phyloP scores from a whole-genome alignment of 2,329 filamentous ascomycete species.

The Apiospora malaysiana region DNA sequence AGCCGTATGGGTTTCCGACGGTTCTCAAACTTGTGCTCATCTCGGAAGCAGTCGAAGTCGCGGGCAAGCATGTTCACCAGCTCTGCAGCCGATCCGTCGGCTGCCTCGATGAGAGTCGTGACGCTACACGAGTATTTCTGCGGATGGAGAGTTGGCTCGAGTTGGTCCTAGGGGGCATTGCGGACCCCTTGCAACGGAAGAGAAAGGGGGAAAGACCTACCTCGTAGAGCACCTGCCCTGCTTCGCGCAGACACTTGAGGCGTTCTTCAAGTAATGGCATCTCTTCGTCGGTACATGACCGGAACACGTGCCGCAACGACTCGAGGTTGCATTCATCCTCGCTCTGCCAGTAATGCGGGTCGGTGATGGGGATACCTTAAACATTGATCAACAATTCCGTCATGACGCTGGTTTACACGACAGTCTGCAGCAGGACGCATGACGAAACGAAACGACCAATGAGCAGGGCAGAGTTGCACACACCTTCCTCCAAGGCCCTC shows the following conservation, averaged over 20 bases:
- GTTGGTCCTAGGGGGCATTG: slow-evolving; percentile 21
- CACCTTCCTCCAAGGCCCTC: slow-evolving; percentile 86
- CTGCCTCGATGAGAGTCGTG: slow-evolving; percentile 73
- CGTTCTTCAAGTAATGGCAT: slow-evolving; percentile 85
- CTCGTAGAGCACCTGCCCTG: slow-evolving; percentile 78
- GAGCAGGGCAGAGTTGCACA: slow-evolving; percentile 31
- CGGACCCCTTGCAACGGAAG: slow-evolving; percentile 1
- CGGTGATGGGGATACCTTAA: slow-evolving; percentile 86
- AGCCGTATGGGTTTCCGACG: slow-evolving; percentile 75
- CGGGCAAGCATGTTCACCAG: slow-evolving; percentile 83
- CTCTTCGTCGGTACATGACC: slow-evolving; percentile 83
- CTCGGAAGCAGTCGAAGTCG: slow-evolving; percentile 85
- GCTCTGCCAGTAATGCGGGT: slow-evolving; percentile 83
- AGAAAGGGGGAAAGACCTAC: slow-evolving; percentile 49
- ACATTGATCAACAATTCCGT: slow-evolving; percentile 14
- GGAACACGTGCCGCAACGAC: slow-evolving; percentile 77
- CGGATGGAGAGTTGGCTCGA: slow-evolving; percentile 30
- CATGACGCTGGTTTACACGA: not conserved
- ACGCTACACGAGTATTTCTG: slow-evolving; percentile 81
- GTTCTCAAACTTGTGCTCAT: slow-evolving; percentile 77
- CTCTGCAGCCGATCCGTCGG: slow-evolving; percentile 78
- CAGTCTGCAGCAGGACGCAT: slow-evolving; percentile 30
- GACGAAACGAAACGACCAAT: not conserved
- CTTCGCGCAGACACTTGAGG: slow-evolving; percentile 80
- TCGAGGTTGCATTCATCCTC: slow-evolving; percentile 78